Evolutionary conservation across 1,284 basidiomycete species (phyloP).

Genomic region (Ganoderma meredithae): DNA sequence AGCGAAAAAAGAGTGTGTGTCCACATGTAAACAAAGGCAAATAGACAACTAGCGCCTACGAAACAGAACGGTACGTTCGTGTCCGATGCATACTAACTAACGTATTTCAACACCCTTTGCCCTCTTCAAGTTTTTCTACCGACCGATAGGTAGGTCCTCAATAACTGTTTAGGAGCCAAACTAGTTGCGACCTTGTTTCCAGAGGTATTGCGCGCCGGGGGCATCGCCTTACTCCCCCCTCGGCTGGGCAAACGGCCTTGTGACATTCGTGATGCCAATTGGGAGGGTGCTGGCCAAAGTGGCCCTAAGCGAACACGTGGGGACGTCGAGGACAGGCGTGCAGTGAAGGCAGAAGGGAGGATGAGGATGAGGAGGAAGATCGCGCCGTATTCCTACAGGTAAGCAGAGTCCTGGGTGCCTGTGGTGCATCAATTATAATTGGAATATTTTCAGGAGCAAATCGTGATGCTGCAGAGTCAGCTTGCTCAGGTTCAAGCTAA

Average conservation of each 20-base stretch:
- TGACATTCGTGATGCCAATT: not conserved
- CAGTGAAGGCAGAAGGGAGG: conserved; percentile 13
- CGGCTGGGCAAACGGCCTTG: conserved; percentile 5
- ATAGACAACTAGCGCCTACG: no score
- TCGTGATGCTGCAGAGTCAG: conserved; percentile 16
- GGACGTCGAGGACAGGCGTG: not conserved
- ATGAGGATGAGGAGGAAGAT: conserved; percentile 18
- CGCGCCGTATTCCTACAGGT: conserved; percentile 12
- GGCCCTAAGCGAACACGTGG: conserved; percentile 16
- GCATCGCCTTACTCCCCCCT: conserved; percentile 5
- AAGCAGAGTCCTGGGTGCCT: not conserved
- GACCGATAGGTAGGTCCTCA: conserved; percentile 23
- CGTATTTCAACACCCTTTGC: no score
- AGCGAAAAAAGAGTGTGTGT: no score
- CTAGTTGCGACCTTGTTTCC: not conserved
- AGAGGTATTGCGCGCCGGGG: conserved; percentile 20
- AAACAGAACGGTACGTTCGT: no score
- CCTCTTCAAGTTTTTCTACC: conserved; percentile 23
- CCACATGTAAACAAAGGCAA: no score
- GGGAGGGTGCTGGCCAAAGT: not conserved
- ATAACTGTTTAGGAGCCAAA: not conserved
- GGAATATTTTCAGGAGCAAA: conserved; percentile 13
- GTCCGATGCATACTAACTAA: no score
- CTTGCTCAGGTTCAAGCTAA: conserved; percentile 14
- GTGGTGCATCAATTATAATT: not conserved